These are phyloP conservation scores for Asterochloris erici DNA, from an alignment of 139 green algal species.

Conservation along the genomic window DNA sequence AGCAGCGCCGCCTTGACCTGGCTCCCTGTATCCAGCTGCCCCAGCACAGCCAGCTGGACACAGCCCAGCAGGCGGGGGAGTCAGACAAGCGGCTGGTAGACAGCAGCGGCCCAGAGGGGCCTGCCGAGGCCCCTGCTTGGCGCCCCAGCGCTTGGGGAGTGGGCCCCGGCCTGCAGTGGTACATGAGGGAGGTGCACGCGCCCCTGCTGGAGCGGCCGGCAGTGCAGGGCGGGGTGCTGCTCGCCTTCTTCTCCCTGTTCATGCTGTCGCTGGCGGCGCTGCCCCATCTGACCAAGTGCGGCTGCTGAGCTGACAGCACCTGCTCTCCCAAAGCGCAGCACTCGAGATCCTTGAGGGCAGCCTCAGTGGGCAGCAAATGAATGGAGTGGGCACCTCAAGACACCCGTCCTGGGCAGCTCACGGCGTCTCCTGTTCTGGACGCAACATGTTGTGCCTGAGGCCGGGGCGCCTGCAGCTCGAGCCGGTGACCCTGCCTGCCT, in stretches of 20 bases:
- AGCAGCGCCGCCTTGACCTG: slow-evolving; percentile 57
- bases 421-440: not conserved
- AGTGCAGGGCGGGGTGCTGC: slow-evolving; percentile 52
- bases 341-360: not conserved
- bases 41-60: not conserved
- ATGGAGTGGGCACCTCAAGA: not conserved
- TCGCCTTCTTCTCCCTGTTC: slow-evolving; percentile 33
- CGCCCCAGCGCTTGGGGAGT: not conserved
- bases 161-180: slow-evolving; percentile 33
- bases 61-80: not conserved
- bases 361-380: not conserved
- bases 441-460: no score
- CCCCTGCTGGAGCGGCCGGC: slow-evolving; percentile 40
- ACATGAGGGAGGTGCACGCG: slow-evolving; percentile 61
- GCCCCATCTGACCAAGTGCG: slow-evolving; percentile 38
- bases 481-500: not conserved
- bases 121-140: not conserved
- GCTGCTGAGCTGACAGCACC: not conserved
- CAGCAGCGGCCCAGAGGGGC: not conserved
- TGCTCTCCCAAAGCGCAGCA: not conserved
- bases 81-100: not conserved
- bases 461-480: not conserved
- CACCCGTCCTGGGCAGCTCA: not conserved
- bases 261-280: slow-evolving; percentile 31
- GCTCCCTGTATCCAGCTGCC: slow-evolving; percentile 49